Evolutionary conservation across 2,329 filamentous ascomycete species (phyloP).

Genomic region (Calonectria crousiana): DNA sequence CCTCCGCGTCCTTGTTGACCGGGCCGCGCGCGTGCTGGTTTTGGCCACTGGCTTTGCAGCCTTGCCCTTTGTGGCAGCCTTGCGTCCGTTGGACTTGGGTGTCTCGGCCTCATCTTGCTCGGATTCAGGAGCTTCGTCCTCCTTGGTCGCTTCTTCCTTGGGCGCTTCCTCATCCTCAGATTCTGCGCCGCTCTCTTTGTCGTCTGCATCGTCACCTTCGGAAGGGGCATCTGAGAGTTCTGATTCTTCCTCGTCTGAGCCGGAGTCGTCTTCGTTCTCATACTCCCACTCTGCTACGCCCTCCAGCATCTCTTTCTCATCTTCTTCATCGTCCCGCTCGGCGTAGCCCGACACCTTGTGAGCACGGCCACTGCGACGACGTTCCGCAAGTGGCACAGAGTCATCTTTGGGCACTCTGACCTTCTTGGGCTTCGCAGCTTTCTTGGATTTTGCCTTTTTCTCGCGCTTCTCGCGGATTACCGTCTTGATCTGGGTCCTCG

Average conservation of each 20-base stretch:
- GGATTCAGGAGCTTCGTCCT: conserved; percentile 30
- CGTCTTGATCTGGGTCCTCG: conserved; percentile 52
- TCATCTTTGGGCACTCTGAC: conserved; percentile 43
- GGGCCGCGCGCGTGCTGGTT: conserved; percentile 40
- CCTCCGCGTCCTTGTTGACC: conserved; percentile 44
- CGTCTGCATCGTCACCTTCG: conserved; percentile 28
- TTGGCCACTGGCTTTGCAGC: conserved; percentile 41
- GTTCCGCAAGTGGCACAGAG: conserved; percentile 56
- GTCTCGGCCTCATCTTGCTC: conserved; percentile 36
- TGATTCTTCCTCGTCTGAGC: conserved; percentile 28
- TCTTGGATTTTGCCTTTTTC: conserved; percentile 51
- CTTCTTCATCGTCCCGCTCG: conserved; percentile 68
- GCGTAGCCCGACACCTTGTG: conserved; percentile 63
- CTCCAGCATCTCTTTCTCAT: conserved; percentile 72
- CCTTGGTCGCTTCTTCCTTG: conserved; percentile 29
- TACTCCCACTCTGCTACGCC: conserved; percentile 72
- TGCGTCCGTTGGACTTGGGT: conserved; percentile 43
- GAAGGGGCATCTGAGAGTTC: conserved; percentile 39
- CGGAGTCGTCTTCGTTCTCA: conserved; percentile 41
- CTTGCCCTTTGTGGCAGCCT: conserved; percentile 39
- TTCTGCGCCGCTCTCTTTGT: conserved; percentile 25
- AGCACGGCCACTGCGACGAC: conserved; percentile 68
- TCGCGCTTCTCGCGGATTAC: conserved; percentile 53
- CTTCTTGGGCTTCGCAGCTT: conserved; percentile 50
- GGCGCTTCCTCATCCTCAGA: conserved; percentile 21